A percentile compares a stretch with the other conserved stretches of the same genome.
These are phyloP conservation scores for Asterophora lycoperdoides DNA, from an alignment of 768 basidiomycete species.

Conservation along the genomic window DNA sequence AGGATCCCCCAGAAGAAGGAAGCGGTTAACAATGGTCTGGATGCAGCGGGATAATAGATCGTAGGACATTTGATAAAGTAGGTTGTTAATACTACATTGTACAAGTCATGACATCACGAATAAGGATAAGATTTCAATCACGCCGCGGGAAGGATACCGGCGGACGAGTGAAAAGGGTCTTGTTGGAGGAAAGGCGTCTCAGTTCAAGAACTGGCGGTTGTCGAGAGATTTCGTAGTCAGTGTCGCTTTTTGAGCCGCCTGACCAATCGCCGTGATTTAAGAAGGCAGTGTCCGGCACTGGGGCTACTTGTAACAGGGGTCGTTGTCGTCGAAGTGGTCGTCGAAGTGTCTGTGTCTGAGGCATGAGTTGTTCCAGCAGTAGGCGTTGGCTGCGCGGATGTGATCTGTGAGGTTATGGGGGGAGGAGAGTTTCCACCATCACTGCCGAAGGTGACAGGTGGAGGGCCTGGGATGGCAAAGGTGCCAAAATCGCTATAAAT, in stretches of 20 bases:
- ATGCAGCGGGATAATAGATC: neutral
- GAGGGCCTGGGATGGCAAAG: conserved; percentile 35
- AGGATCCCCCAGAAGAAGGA: neutral
- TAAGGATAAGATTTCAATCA: neutral
- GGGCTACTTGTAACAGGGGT: conserved; percentile 14
- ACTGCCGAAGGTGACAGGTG: conserved; percentile 27
- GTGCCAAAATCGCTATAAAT: conserved; percentile 31
- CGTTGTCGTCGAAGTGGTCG: neutral
- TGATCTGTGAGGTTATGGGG: conserved; percentile 9
- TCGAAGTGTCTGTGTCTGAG: too few species aligned
- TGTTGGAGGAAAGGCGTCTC: neutral
- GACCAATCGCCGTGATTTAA: conserved; percentile 21
- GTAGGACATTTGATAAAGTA: neutral
- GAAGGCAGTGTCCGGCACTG: conserved; percentile 22
- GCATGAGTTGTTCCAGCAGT: conserved; percentile 6
- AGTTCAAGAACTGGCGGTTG: neutral
- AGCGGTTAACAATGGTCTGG: neutral
- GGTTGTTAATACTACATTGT: too few species aligned
- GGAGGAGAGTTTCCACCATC: conserved; percentile 12
- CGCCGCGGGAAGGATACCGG: neutral
- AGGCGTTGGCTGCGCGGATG: conserved; percentile 9
- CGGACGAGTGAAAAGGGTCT: neutral
- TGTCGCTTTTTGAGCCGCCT: conserved; percentile 10
- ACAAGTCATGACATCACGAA: neutral
- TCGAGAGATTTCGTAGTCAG: neutral